Evolutionary conservation across 805 yeast species (phyloP), one percentile per base, ranked within the genome.

Genomic region (Ogataea polymorpha): DNA sequence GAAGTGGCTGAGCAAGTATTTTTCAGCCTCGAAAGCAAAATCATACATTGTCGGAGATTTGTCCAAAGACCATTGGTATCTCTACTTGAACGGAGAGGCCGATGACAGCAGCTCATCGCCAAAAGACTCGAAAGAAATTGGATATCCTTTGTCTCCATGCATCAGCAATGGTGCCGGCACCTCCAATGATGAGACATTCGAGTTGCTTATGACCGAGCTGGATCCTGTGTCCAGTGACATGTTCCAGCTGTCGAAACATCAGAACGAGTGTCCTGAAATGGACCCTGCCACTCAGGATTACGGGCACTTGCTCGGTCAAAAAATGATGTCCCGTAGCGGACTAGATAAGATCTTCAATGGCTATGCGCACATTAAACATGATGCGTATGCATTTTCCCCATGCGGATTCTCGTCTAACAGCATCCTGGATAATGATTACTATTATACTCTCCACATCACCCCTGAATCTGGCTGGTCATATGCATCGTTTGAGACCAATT

Each of bases 341-440:
- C 72, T 91, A 49, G 84, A 85, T 62, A 62, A 71, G 32, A 59
- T 91, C 17, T 52, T 66, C 9, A 34, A 16, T 15, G 37, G 36
- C 2, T 18, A 28, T 23, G 27, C 41, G 14, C 20, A 29, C 9
- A 35, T 42, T 11, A 61, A 77, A 41, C 88, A 82, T 54, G 98
- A 91, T 66, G 86, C 96, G 7, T 91, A 88, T 65, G 82, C 93
- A 21, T 91, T 91, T 62, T 70, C 85, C 4, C 99, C 99, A 2
- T 91, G 98, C 62, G 99, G 99, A 6, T 91, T 80, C 58, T 87
- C 96, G 2, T 86, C 96, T 32, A 91, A 91, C 62, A 82, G 95
- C 14, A 70, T 90, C 27, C 61, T 84, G 32, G 70, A 77, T 32
- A 75, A 71, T 30, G 72, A 75, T 51, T 79, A 78, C 56, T 63